Conservation (phyloP, 176 grass and related monocot species). For the Calamus simplicifolius region DNA sequence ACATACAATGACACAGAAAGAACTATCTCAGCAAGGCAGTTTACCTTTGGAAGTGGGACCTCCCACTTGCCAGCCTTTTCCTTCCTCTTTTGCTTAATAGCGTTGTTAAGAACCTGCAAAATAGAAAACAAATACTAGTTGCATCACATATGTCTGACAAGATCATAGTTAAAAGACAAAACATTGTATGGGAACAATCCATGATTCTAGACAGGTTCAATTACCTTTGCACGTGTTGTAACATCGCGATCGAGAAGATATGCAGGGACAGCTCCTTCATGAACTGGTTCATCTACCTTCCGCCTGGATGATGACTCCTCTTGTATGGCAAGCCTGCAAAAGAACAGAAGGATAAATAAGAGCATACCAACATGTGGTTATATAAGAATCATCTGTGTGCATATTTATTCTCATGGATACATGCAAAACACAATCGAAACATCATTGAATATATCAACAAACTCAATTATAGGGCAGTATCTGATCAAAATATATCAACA, state of each 20-base stretch:
- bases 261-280: constrained; percentile 64
- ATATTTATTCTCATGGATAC: too few species aligned
- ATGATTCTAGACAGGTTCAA: background rate
- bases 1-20: background rate
- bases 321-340: constrained; percentile 70
- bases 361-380: too few species aligned
- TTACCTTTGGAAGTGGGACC: constrained; percentile 79
- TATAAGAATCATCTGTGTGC: too few species aligned
- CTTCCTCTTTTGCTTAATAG: constrained; percentile 84
- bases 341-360: background rate
- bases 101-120: constrained; percentile 75
- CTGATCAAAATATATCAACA: too few species aligned
- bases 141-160: constrained; percentile 1
- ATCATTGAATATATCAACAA: too few species aligned
- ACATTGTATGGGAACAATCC: too few species aligned
- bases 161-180: background rate
- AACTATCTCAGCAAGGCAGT: background rate
- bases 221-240: constrained; percentile 68
- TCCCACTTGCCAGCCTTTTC: constrained; percentile 92
- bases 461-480: too few species aligned
- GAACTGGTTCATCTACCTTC: constrained; percentile 62
- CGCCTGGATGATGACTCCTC: constrained; percentile 62
- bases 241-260: constrained; percentile 86
- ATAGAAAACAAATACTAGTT: background rate
- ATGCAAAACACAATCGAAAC: too few species aligned